Base-by-base conservation (phyloP, 2,329 filamentous ascomycete species). In the Ophiostoma himal-ulmi region DNA sequence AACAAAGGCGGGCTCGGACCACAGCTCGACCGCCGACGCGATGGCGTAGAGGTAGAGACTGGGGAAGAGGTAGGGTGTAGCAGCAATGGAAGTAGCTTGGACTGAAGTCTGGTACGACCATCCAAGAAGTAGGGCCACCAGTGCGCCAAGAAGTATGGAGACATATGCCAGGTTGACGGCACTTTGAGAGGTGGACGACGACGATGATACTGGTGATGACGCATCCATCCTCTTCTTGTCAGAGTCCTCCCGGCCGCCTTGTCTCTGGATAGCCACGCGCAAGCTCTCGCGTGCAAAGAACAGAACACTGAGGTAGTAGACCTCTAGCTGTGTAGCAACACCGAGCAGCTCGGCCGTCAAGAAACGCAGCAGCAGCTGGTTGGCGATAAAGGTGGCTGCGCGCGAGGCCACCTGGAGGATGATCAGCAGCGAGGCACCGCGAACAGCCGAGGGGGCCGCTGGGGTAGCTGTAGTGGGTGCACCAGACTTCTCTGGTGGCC, bases 281-380 rank as follows among this genome's bases (percentile, higher is more conserved):
- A 98, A 82, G 76, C 91, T 94, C 80, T 99, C 95, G 54, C 95
- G 87, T 0, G 95, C 91, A 77, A 99, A 98, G 79, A 96, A 97
- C 0, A 99, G 85, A n/a, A 96, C 89, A 0, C 93, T 93, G 64
- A 96, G 90, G 72, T 94, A 94, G 79, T 94, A 97, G 0, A 98
- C 88, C 76, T 99, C 95, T 3, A 99, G 85, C 78, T 97, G 95
- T 0, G 94, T 90, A 1, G 94, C 91, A 5, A 96, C 84, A 6
- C 94, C 95, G 0, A 99, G 86, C 0, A 96, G 84, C 71, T 90
- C 86, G 0, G 95, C 94, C 1, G 93, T 96, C 64, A 98, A 83
- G 78, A 91, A 94, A 48, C 94, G 92, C 8, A 99, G 85, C 39
- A 99, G 86, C 52, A 96, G 79, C 79, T 99, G 94, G 81, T 98